A percentile compares a stretch with the other conserved stretches of the same genome.
These are phyloP conservation scores for Mycena galopus DNA, from an alignment of 768 basidiomycete genomes.

Conservation along the genomic window DNA sequence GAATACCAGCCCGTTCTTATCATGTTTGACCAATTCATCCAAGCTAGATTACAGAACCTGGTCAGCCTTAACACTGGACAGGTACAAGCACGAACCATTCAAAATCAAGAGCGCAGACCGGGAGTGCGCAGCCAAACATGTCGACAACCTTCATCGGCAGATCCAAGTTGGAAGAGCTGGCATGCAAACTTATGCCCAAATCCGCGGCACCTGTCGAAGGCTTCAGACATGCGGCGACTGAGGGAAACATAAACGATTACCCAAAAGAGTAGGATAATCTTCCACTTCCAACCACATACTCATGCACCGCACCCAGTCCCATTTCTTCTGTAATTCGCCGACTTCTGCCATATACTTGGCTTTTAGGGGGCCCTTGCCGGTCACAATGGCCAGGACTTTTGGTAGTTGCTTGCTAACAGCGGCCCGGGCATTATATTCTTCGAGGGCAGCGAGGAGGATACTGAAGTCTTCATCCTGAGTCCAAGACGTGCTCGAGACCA, in stretches of 20 bases:
- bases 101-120: constrained; percentile 92
- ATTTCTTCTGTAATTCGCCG: constrained; percentile 68
- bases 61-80: constrained; percentile 5
- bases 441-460: constrained; percentile 83
- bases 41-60: constrained; percentile 62
- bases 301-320: constrained; percentile 84
- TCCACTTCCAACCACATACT: constrained; percentile 91
- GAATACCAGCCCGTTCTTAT: constrained; percentile 89
- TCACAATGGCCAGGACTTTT: constrained; percentile 85
- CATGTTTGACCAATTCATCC: constrained; percentile 87
- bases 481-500: constrained; percentile 97
- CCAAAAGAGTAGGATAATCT: constrained; percentile 91
- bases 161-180: constrained; percentile 90
- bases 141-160: constrained; percentile 99
- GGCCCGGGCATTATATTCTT: constrained; percentile 75
- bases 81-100: constrained; percentile 71
- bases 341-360: constrained; percentile 81
- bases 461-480: constrained; percentile 97
- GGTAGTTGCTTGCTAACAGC: constrained; percentile 61
- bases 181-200: constrained; percentile 91
- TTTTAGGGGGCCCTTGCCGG: constrained; percentile 89
- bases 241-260: constrained; percentile 52
- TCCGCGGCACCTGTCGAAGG: constrained; percentile 82
- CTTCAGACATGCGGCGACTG: neutral
- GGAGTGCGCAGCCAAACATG: constrained; percentile 98